Evolutionary conservation across 2,329 filamentous ascomycete species (phyloP).

Genomic region (Colletotrichum sp.): DNA sequence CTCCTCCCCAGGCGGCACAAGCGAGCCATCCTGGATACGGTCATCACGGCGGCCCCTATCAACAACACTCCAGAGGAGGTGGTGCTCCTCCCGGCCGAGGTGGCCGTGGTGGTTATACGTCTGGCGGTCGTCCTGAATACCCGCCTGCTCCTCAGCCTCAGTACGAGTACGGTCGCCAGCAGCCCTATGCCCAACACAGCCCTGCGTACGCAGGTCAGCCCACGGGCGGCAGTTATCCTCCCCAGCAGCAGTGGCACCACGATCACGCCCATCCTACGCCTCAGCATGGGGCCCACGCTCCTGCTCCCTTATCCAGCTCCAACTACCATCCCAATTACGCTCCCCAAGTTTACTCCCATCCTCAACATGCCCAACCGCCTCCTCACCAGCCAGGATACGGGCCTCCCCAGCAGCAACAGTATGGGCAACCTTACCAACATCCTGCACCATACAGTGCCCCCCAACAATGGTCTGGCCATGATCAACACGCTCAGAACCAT

Average conservation of each 20-base stretch:
- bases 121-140: slow-evolving; percentile 45
- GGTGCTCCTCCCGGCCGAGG: slow-evolving; percentile 39
- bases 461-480: slow-evolving; percentile 38
- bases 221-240: slow-evolving; percentile 41
- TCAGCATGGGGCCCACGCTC: slow-evolving; percentile 45
- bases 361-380: slow-evolving; percentile 35
- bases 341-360: slow-evolving; percentile 54
- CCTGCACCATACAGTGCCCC: slow-evolving; percentile 34
- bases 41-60: slow-evolving; percentile 42
- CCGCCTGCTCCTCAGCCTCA: slow-evolving; percentile 39
- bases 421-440: slow-evolving; percentile 39
- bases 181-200: slow-evolving; percentile 28
- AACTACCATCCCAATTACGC: slow-evolving; percentile 67
- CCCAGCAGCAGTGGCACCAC: slow-evolving; percentile 45
- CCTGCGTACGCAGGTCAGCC: slow-evolving; percentile 33
- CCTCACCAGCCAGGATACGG: slow-evolving; percentile 49
- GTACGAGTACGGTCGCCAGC: slow-evolving; percentile 50
- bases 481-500: slow-evolving; percentile 36
- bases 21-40: slow-evolving; percentile 41
- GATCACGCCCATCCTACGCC: slow-evolving; percentile 39
- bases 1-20: slow-evolving; percentile 42
- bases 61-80: slow-evolving; percentile 37
- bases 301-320: slow-evolving; percentile 53
- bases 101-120: slow-evolving; percentile 45
- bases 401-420: slow-evolving; percentile 42